phyloP scores from a whole-genome alignment of 176 grass and related monocot species.

The Zizania latifolia region DNA sequence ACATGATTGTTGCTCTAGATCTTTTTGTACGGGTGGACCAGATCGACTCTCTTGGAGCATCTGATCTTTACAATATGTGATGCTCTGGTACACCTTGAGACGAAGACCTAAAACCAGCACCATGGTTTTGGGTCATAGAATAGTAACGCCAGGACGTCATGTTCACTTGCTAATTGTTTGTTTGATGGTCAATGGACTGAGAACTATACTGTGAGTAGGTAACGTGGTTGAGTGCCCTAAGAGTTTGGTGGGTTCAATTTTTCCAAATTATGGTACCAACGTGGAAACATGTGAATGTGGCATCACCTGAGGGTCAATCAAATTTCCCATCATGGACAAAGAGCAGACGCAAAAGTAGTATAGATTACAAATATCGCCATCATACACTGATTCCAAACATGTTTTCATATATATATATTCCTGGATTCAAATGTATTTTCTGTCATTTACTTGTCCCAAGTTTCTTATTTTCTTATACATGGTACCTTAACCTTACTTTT shows the following conservation, averaged over 20 bases:
- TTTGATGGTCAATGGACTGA: not conserved
- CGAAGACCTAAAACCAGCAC: not conserved
- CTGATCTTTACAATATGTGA: constrained; percentile 1
- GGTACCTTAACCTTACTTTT: not conserved
- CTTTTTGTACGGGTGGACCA: not conserved
- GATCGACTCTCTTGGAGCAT: constrained; percentile 4
- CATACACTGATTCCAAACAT: not conserved
- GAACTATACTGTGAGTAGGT: not conserved
- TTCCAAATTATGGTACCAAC: not conserved
- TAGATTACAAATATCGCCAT: not conserved
- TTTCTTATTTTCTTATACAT: not conserved
- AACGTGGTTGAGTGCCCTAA: not conserved
- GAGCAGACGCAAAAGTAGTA: not conserved
- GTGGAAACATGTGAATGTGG: not conserved
- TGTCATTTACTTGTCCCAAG: not conserved
- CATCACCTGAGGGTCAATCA: constrained; percentile 1
- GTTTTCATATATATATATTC: not conserved
- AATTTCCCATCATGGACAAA: not conserved
- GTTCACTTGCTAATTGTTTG: not conserved
- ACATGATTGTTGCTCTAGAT: constrained; percentile 15
- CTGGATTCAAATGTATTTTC: not conserved
- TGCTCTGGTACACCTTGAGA: not conserved
- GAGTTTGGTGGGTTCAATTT: not conserved
- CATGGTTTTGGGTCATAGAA: constrained; percentile 21
- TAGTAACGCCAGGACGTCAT: not conserved